Percentiles rank a stretch among this genome's conserved stretches.
phyloP scores from a whole-genome alignment of 768 basidiomycete genomes.

The Phallus indusiatus region DNA sequence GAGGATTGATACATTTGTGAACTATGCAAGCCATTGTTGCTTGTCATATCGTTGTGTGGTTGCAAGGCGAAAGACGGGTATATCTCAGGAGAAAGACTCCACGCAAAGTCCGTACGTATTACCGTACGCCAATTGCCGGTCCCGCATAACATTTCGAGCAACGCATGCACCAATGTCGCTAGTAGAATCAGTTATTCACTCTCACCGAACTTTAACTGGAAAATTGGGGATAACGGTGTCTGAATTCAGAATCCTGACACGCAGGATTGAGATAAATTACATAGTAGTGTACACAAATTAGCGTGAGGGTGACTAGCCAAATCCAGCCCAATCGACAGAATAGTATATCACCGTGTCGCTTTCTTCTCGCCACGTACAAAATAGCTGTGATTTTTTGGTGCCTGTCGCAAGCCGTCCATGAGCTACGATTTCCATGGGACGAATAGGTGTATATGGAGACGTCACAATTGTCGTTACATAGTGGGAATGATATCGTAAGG shows the following conservation, averaged over 20 bases:
- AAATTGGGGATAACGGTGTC: too few species aligned
- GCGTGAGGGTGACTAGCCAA: conserved; percentile 41
- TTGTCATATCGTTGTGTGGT: not conserved
- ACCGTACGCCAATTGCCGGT: too few species aligned
- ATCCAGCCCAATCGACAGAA: conserved; percentile 87
- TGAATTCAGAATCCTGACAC: too few species aligned
- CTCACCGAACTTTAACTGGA: too few species aligned
- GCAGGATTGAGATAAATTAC: not conserved
- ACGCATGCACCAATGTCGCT: not conserved
- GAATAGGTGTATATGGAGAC: conserved; percentile 46
- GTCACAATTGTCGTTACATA: conserved; percentile 80
- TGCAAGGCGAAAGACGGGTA: too few species aligned
- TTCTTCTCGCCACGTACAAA: conserved; percentile 81
- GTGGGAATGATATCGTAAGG: conserved; percentile 93
- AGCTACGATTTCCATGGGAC: conserved; percentile 91
- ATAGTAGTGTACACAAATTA: not conserved
- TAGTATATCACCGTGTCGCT: conserved; percentile 59
- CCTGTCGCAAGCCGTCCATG: conserved; percentile 93
- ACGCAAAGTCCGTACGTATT: too few species aligned
- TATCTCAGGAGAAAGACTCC: too few species aligned
- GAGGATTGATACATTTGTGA: conserved; percentile 17
- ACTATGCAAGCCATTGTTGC: not conserved
- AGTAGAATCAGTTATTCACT: too few species aligned
- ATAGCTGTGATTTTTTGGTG: conserved; percentile 90
- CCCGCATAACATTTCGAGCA: too few species aligned